Evolutionary conservation across 1,284 basidiomycete genomes (phyloP).

Genomic region (Fomitopsis palustris): DNA sequence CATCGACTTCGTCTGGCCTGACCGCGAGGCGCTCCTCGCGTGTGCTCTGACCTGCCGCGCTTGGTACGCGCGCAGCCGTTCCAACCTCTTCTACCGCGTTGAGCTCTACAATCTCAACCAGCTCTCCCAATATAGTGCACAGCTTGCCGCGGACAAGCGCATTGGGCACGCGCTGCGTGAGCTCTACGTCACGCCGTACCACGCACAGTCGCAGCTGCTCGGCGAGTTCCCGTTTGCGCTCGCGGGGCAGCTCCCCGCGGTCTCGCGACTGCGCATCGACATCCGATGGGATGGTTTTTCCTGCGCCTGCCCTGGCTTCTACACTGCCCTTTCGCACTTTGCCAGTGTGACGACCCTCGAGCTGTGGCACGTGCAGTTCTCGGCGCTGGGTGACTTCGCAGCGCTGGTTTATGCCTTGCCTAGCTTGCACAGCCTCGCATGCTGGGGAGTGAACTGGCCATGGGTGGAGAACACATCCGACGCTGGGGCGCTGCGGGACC

Average conservation of each 20-base stretch:
- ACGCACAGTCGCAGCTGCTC: conserved; percentile 1
- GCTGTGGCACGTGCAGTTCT: conserved; percentile 6
- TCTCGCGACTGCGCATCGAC: conserved; percentile 1
- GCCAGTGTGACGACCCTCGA: conserved; percentile 12
- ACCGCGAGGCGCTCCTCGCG: conserved; percentile 9
- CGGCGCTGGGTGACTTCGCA: conserved; percentile 5
- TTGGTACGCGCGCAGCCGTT: conserved; percentile 16
- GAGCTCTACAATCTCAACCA: conserved; percentile 7
- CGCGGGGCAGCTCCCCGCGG: conserved; percentile 1
- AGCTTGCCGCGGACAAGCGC: conserved; percentile 4
- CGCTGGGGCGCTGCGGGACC: background rate
- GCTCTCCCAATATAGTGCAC: conserved; percentile 7
- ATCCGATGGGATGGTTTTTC: conserved; percentile 3
- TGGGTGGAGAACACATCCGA: conserved; percentile 5
- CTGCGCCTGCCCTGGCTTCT: conserved; percentile 4
- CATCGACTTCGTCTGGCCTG: conserved; percentile 17
- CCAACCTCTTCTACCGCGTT: conserved; percentile 15
- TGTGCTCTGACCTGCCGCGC: conserved; percentile 17
- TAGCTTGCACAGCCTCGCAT: background rate
- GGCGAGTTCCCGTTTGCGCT: conserved; percentile 5
- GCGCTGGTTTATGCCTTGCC: conserved; percentile 5
- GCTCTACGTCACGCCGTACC: conserved; percentile 9
- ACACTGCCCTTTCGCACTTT: background rate
- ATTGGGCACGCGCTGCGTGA: conserved; percentile 11
- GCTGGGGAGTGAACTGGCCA: conserved; percentile 5